Evolutionary conservation across 352 stramenopile species (phyloP).

Genomic region (Peronosclerospora sorghi): DNA sequence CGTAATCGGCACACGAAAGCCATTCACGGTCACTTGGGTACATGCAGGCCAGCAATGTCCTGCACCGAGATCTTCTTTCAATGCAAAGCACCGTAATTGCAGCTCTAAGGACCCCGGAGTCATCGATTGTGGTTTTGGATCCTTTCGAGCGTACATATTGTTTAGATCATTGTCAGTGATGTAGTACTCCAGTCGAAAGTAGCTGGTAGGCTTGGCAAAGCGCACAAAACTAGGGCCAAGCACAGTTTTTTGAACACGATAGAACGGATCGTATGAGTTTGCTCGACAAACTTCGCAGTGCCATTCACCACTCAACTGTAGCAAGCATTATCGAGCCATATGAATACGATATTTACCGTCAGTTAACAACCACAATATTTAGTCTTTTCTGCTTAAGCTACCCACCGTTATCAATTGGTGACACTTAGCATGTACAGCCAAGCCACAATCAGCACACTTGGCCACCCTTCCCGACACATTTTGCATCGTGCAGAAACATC

Average conservation of each 20-base stretch:
- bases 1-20: constrained; percentile 51
- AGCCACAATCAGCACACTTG: constrained; percentile 35
- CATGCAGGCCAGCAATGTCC: constrained; percentile 66
- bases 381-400: not conserved
- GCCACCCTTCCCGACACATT: constrained; percentile 30
- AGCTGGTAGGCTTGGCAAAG: constrained; percentile 36
- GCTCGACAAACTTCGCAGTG: constrained; percentile 64
- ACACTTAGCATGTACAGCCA: constrained; percentile 70
- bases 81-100: constrained; percentile 62
- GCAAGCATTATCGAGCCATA: constrained; percentile 4
- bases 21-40: constrained; percentile 58
- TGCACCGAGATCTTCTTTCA: constrained; percentile 60
- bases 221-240: constrained; percentile 46
- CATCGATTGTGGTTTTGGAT: constrained; percentile 40
- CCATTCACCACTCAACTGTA: constrained; percentile 40
- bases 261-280: constrained; percentile 65
- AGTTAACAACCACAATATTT: not conserved
- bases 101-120: constrained; percentile 53
- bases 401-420: constrained; percentile 52
- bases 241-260: constrained; percentile 44
- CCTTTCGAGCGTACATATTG: constrained; percentile 48
- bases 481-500: constrained; percentile 48
- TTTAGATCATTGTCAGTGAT: constrained; percentile 67
- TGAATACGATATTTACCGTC: not conserved
- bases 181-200: constrained; percentile 53